A percentile compares a stretch with the other conserved stretches of the same genome.
Conservation (phyloP, 2,329 filamentous ascomycete genomes). For the Fusarium pseudocircinatum region DNA sequence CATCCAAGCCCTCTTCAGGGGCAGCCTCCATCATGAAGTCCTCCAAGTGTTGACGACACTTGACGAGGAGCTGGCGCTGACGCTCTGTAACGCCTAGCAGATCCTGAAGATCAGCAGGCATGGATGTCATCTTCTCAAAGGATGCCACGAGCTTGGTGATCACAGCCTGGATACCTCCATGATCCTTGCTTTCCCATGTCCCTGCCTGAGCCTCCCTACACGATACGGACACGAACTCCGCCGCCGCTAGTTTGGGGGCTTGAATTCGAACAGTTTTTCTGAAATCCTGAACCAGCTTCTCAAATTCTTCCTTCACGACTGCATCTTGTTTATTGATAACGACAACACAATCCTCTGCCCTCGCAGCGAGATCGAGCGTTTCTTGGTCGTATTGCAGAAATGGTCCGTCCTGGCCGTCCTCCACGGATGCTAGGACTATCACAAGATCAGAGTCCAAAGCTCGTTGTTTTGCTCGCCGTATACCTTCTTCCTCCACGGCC, state of each 20-base stretch:
- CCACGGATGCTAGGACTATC: conserved; percentile 81
- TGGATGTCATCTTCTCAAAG: conserved; percentile 76
- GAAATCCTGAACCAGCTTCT: conserved; percentile 54
- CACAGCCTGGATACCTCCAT: conserved; percentile 75
- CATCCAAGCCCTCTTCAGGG: conserved; percentile 55
- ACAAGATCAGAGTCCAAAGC: conserved; percentile 87
- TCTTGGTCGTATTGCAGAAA: conserved; percentile 64
- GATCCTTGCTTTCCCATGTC: conserved; percentile 51
- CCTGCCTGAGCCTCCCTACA: conserved; percentile 68
- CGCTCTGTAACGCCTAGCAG: conserved; percentile 91
- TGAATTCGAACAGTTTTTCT: conserved; percentile 26
- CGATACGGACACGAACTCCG: conserved; percentile 66
- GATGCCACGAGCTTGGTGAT: conserved; percentile 71
- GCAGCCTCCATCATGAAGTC: conserved; percentile 73
- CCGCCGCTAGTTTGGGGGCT: conserved; percentile 46
- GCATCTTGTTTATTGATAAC: conserved; percentile 72
- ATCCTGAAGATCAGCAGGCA: conserved; percentile 79
- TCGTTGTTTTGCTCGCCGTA: conserved; percentile 82
- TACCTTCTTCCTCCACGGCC: conserved; percentile 86
- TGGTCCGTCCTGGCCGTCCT: conserved; percentile 54
- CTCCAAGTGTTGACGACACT: conserved; percentile 76
- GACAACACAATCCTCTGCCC: conserved; percentile 60
- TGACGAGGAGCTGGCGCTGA: conserved; percentile 81
- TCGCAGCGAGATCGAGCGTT: conserved; percentile 62
- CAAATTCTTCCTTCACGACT: conserved; percentile 49